phyloP scores from a whole-genome alignment of 2,329 filamentous ascomycete species.

The Pseudogymnoascus destructans region DNA sequence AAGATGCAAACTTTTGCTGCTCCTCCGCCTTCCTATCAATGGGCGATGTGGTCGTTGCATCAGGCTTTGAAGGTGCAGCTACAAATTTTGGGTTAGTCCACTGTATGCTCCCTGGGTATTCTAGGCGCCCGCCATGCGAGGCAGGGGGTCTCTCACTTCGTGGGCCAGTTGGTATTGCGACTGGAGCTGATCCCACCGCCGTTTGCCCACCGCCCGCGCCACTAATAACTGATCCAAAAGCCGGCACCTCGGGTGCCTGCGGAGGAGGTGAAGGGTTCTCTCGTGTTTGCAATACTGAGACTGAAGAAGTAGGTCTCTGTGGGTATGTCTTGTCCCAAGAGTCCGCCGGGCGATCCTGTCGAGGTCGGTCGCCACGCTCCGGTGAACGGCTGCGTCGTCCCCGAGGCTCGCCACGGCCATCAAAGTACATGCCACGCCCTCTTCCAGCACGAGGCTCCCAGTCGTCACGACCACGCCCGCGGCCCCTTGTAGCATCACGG shows the following conservation, averaged over 20 bases:
- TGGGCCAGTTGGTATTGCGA: conserved; percentile 5
- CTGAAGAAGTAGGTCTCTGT: neutral
- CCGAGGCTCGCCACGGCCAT: conserved; percentile 36
- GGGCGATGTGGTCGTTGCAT: neutral
- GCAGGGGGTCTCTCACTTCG: conserved; percentile 8
- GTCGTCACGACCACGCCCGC: conserved; percentile 40
- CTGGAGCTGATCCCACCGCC: conserved; percentile 1
- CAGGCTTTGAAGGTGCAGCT: neutral
- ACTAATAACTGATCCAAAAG: conserved; percentile 33
- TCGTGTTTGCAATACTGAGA: conserved; percentile 1
- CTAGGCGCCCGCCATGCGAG: conserved; percentile 5
- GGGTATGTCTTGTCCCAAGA: conserved; percentile 10
- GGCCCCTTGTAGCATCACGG: conserved; percentile 40
- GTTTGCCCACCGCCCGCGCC: neutral
- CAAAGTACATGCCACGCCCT: conserved; percentile 39
- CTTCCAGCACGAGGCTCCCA: conserved; percentile 37
- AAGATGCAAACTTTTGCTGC: neutral
- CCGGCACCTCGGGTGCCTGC: conserved; percentile 39
- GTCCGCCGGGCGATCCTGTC: neutral
- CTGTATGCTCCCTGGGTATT: conserved; percentile 4
- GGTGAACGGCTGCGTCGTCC: conserved; percentile 23
- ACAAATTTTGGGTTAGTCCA: conserved; percentile 6
- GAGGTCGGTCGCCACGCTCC: conserved; percentile 13
- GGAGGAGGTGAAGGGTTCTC: conserved; percentile 38
- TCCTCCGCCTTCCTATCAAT: conserved; percentile 3